Percentiles rank a stretch among this genome's conserved stretches.
phyloP scores from a whole-genome alignment of 371 early-diverging fungal species.

The Rhizomucor miehei region DNA sequence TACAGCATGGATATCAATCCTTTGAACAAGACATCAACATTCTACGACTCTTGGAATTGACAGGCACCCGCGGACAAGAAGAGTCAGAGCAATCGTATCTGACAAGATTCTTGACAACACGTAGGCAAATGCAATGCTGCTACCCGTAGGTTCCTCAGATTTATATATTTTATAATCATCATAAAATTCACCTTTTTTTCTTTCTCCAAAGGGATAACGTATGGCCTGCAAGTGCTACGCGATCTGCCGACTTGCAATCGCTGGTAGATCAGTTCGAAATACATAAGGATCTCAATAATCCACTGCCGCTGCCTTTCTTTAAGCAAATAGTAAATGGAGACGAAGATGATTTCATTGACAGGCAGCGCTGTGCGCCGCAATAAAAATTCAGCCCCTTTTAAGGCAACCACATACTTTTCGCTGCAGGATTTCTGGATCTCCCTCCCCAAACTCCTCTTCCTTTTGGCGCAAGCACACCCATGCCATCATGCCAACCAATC shows the following conservation, averaged over 20 bases:
- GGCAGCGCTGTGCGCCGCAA: neutral
- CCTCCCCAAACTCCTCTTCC: neutral
- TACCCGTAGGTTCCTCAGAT: constrained; percentile 41
- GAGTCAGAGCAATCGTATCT: constrained; percentile 29
- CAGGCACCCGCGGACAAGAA: constrained; percentile 18
- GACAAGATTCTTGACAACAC: constrained; percentile 29
- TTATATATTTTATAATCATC: constrained; percentile 9
- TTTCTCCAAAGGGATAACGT: constrained; percentile 22
- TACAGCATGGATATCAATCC: constrained; percentile 44
- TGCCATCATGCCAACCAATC: neutral
- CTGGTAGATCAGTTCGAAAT: constrained; percentile 24
- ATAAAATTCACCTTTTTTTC: neutral
- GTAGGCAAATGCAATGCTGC: constrained; percentile 36
- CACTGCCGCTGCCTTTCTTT: constrained; percentile 4
- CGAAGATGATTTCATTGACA: neutral
- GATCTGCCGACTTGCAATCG: constrained; percentile 21
- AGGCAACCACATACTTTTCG: too few species aligned
- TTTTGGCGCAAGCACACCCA: neutral
- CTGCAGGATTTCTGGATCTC: neutral
- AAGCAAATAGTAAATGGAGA: neutral
- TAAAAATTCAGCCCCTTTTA: too few species aligned
- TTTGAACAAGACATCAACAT: constrained; percentile 38
- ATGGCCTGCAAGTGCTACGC: constrained; percentile 38
- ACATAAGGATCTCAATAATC: constrained; percentile 13
- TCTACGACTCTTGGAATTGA: constrained; percentile 25